Evolutionary conservation across 176 grass and related monocot species (phyloP), one percentile per base, ranked within the genome.

Genomic region (Aegilops umbellulata): DNA sequence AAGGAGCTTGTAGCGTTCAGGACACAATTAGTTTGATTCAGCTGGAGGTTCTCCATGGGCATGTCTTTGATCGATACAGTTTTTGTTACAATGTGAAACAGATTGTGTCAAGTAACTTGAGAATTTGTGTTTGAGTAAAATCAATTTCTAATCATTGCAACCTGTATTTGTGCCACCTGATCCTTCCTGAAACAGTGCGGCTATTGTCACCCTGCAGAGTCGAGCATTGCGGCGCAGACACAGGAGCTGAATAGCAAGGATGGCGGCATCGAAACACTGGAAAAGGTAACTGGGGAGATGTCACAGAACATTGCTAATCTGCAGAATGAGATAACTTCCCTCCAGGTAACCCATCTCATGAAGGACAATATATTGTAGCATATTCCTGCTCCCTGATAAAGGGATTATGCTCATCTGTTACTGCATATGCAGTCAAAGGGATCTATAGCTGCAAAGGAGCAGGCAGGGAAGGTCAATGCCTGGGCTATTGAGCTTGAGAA

Each of bases 241-340:
- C 51, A 88, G 80, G 90, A 93, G 69, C 85, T 94, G 47, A 91
- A 90, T 79, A 84, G 75, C 72, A 99, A 99, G 86, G 85, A 94
- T 87, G 87, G 90, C 4, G 80, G 74, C 25, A 80, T 93, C 42
- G 81, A 79, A 26, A 84, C 89, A 8, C 65, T 94, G 76, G 73
- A 92, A 80, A 80, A 81, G 42, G 78, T 85, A 39, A 77, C 83
- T 46, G 66, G 80, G 53, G 82, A 96, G 27, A 94, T 94, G 60
- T 85, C 87, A 24, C 76, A 82, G 22, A 76, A 86, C 51, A 88
- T 99, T 82, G 10, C 72, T 80, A 78, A 80, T 75, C 85, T 94
- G 65, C 88, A 94, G 84, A 82, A 73, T 49, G 84, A 99, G 68
- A 94, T 90, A 82, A 78, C 81, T 87, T 92, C 76, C 8, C 67